A percentile compares a stretch with the other conserved stretches of the same genome.
These are phyloP conservation scores for Psilocybe azurescens DNA, from an alignment of 768 basidiomycete genomes.

Conservation along the genomic window DNA sequence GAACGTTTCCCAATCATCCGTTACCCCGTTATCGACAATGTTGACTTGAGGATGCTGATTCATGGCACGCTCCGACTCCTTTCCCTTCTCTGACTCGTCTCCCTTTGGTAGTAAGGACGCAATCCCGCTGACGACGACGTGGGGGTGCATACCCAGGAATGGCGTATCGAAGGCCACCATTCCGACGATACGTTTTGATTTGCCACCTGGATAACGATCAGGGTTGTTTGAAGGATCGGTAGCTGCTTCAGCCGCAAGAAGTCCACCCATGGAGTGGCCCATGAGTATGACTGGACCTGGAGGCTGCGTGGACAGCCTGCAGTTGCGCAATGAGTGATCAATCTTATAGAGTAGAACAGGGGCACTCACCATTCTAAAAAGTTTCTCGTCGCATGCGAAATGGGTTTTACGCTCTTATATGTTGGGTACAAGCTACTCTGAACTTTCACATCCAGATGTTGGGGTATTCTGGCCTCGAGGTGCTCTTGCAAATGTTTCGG, in stretches of 20 bases:
- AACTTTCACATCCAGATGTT: constrained; percentile 41
- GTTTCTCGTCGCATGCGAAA: constrained; percentile 53
- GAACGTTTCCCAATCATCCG: constrained; percentile 54
- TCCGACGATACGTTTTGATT: constrained; percentile 52
- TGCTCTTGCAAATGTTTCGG: constrained; percentile 57
- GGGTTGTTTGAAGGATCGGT: constrained; percentile 44
- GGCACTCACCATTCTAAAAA: constrained; percentile 57
- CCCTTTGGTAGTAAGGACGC: constrained; percentile 55
- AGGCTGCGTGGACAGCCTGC: constrained; percentile 59
- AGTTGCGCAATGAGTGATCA: too few species aligned
- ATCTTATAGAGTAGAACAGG: background rate
- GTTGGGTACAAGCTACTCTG: constrained; percentile 61
- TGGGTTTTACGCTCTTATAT: constrained; percentile 61
- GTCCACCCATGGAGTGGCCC: constrained; percentile 67
- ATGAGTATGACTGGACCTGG: constrained; percentile 59
- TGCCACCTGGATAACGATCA: constrained; percentile 26
- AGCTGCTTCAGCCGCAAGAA: constrained; percentile 62
- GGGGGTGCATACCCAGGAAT: constrained; percentile 66
- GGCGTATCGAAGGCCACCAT: constrained; percentile 65
- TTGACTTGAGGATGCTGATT: constrained; percentile 48
- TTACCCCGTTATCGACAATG: constrained; percentile 49
- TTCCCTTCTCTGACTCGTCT: constrained; percentile 31
- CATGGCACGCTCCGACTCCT: constrained; percentile 43
- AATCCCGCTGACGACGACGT: constrained; percentile 61
- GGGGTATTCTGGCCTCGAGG: constrained; percentile 39